Conservation (phyloP, 805 yeast species). For the Ogataea salicorniae region DNA sequence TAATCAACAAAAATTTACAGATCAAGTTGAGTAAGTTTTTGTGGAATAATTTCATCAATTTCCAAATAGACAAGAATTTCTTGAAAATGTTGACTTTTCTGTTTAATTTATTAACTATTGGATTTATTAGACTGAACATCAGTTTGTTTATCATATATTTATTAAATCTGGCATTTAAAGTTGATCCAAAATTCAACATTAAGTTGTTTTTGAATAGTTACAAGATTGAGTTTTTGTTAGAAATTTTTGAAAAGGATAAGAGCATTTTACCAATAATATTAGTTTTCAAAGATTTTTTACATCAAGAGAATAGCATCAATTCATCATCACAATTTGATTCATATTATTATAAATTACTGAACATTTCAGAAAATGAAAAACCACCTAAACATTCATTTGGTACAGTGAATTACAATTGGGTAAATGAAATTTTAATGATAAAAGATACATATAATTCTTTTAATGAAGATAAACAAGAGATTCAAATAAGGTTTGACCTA, state of each 20-base stretch:
- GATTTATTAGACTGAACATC: slow-evolving; percentile 22
- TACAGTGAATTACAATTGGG: slow-evolving; percentile 4
- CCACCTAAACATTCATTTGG: slow-evolving; percentile 12
- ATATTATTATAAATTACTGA: slow-evolving; percentile 13
- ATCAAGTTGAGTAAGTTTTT: slow-evolving; percentile 17
- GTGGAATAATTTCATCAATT: slow-evolving; percentile 17
- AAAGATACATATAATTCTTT: not conserved
- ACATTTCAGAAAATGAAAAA: slow-evolving; percentile 8
- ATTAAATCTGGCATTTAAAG: slow-evolving; percentile 10
- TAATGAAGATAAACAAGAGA: not conserved
- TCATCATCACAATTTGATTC: slow-evolving; percentile 14
- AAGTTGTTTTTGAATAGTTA: slow-evolving; percentile 19
- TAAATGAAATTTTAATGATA: not conserved
- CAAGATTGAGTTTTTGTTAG: slow-evolving; percentile 18
- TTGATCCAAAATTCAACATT: slow-evolving; percentile 17
- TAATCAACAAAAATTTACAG: slow-evolving; percentile 17
- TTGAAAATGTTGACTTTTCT: slow-evolving; percentile 19
- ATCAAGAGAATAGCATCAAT: slow-evolving; percentile 3
- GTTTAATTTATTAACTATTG: slow-evolving; percentile 25
- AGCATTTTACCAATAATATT: slow-evolving; percentile 13
- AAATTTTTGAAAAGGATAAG: slow-evolving; percentile 17
- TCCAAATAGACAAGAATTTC: slow-evolving; percentile 16
- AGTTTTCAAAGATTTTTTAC: slow-evolving; percentile 11
- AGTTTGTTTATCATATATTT: slow-evolving; percentile 17
- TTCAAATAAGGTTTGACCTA: not conserved